Evolutionary conservation across 1,284 basidiomycete species (phyloP), one percentile per base, ranked within the genome.

Genomic region (Neotropicomus parvogracilis): DNA sequence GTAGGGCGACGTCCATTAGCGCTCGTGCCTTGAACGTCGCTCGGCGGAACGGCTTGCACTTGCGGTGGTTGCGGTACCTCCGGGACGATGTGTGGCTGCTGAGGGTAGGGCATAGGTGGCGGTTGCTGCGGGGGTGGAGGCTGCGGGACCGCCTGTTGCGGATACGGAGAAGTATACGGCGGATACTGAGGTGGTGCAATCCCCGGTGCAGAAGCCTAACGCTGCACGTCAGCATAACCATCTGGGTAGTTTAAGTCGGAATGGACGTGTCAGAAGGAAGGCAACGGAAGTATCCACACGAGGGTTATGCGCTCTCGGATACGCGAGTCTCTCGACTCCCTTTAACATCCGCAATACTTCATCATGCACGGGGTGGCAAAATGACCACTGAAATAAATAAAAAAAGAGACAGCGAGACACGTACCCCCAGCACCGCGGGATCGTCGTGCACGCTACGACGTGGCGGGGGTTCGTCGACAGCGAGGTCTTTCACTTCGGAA

Each of bases 401-500:
- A 17, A 47, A 40, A 49, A 35, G n/a, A 19, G 17, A 32, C 48
- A 39, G 40, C 17, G 12, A 44, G 28, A 53, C 26, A 79, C 83
- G 70, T 61, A 87, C 86, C 55, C 81, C 82, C 44, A 88, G 71
- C 6, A 89, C 83, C 14, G 86, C 87, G 14, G 86, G 87, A 66
- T 89, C 86, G 59, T 87, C 84, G 48, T 84, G 83, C 14, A 88
- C 80, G 57, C 75, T 86, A 44, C 79, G 73, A 36, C 75, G 73
- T 10, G 75, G 73, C 24, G 74, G 58, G 3, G 78, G 76, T 53
- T 88, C 83, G 57, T 89, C 87, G 12, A 89, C 85, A 24, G 84
- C 76, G 16, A 89, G 73, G 59, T 89, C 86, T 58, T 89, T 89
- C 53, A 89, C 87, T 65, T 89, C 86, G 7, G 85, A 87, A 11